A percentile compares a stretch with the other conserved stretches of the same genome.
Evolutionary conservation across 202 grass and related monocot species (phyloP).

Genomic region (Hordeum pubiflorum): DNA sequence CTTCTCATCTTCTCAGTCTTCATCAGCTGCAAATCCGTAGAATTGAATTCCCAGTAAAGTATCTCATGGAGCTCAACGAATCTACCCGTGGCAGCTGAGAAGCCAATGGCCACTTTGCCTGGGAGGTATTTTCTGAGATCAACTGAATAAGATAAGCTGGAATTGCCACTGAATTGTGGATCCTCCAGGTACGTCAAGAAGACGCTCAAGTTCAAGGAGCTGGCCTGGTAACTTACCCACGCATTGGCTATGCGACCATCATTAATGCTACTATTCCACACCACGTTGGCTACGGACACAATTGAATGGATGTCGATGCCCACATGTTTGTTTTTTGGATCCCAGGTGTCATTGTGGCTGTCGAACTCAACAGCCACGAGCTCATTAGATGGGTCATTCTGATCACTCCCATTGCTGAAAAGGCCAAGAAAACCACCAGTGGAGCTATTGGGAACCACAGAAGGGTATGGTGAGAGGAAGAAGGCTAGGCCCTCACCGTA

Average conservation of each 20-base stretch:
- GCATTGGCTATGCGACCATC: constrained; percentile 38
- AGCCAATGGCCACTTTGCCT: constrained; percentile 54
- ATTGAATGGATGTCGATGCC: constrained; percentile 63
- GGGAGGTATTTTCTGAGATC: constrained; percentile 50
- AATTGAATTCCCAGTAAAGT: constrained; percentile 80
- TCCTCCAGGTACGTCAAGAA: constrained; percentile 36
- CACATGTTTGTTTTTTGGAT: constrained; percentile 44
- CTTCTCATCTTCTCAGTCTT: constrained; percentile 22
- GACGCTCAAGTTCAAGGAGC: constrained; percentile 41
- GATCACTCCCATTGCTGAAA: constrained; percentile 15
- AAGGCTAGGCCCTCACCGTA: constrained; percentile 59
- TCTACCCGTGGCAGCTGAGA: constrained; percentile 51
- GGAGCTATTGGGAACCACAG: constrained; percentile 34
- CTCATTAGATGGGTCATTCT: constrained; percentile 5
- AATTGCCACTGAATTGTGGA: constrained; percentile 32
- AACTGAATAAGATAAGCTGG: constrained; percentile 35
- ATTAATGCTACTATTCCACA: constrained; percentile 34
- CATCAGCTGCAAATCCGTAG: constrained; percentile 33
- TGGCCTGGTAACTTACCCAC: constrained; percentile 54
- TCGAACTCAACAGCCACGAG: constrained; percentile 73
- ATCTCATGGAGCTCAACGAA: constrained; percentile 46
- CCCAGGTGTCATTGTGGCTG: constrained; percentile 35
- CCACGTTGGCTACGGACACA: constrained; percentile 18
- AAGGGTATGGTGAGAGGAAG: constrained; percentile 58
- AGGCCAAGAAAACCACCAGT: constrained; percentile 48